phyloP scores from a whole-genome alignment of 441 rosid species.

The Gossypium lobatum region DNA sequence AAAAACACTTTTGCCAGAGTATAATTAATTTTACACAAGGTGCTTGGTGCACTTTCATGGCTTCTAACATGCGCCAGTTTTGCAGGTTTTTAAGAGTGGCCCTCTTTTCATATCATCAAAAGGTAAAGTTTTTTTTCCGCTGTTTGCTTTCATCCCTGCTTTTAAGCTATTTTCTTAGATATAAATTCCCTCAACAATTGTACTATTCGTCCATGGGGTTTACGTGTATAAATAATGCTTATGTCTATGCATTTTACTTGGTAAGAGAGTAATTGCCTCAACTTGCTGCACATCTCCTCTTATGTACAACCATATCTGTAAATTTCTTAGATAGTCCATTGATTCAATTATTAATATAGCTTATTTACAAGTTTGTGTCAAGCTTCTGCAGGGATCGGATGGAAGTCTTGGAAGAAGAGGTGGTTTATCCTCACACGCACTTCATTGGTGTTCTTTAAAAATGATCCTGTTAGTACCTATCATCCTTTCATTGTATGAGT shows the following conservation, averaged over 20 bases:
- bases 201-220: not conserved
- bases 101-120: slow-evolving; percentile 94
- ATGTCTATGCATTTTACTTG: not conserved
- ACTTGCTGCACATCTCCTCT: not conserved
- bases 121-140: slow-evolving; percentile 36
- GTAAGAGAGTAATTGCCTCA: not conserved
- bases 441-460: slow-evolving; percentile 93
- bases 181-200: not conserved
- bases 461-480: slow-evolving; percentile 80
- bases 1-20: not conserved
- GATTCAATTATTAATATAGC: not conserved
- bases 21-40: not conserved
- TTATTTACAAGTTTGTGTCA: slow-evolving; percentile 5
- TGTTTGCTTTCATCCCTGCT: slow-evolving; percentile 2
- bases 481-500: not conserved
- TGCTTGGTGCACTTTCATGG: not conserved
- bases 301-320: not conserved
- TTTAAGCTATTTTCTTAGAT: not conserved
- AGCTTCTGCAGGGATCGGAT: slow-evolving; percentile 74
- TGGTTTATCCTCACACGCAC: slow-evolving; percentile 97
- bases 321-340: not conserved
- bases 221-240: not conserved
- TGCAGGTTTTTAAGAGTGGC: slow-evolving; percentile 95
- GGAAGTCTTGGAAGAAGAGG: slow-evolving; percentile 99
- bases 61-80: slow-evolving; percentile 14